Conservation (phyloP, 1,284 basidiomycete species). For the Bondarzewia mesenterica region DNA sequence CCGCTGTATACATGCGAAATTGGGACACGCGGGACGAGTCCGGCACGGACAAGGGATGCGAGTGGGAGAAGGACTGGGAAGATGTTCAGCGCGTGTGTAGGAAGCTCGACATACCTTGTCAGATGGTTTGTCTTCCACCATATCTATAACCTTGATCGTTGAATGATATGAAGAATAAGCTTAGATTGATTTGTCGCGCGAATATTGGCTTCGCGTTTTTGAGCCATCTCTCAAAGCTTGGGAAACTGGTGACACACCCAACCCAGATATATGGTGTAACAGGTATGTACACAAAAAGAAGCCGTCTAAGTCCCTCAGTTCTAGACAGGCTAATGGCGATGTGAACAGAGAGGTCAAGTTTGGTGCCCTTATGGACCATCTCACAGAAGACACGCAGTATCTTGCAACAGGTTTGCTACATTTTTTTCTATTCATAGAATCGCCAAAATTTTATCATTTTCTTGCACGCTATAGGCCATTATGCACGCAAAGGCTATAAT, state of each 20-base stretch:
- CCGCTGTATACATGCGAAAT: slow-evolving; percentile 92
- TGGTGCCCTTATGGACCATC: slow-evolving; percentile 69
- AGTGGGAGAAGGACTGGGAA: slow-evolving; percentile 94
- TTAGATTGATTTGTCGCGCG: slow-evolving; percentile 74
- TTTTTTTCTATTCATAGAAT: neutral
- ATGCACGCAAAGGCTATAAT: slow-evolving; percentile 55
- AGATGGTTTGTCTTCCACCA: slow-evolving; percentile 42
- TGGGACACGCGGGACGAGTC: slow-evolving; percentile 80
- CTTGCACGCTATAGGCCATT: slow-evolving; percentile 85
- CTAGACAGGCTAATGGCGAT: too few relatives aligned
- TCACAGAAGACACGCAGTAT: slow-evolving; percentile 43
- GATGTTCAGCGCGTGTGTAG: slow-evolving; percentile 80
- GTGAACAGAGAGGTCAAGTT: slow-evolving; percentile 94
- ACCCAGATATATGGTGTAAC: slow-evolving; percentile 94
- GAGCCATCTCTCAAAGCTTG: slow-evolving; percentile 74
- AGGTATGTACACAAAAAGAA: too few relatives aligned
- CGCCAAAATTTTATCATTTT: slow-evolving; percentile 1
- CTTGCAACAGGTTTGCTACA: slow-evolving; percentile 66
- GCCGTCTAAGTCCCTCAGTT: too few relatives aligned
- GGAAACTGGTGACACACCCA: slow-evolving; percentile 78
- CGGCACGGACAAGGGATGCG: slow-evolving; percentile 71
- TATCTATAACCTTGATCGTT: neutral
- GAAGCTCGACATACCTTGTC: slow-evolving; percentile 55
- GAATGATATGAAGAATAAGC: slow-evolving; percentile 4
- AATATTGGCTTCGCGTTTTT: slow-evolving; percentile 89